Conservation (phyloP, 345 rosid genomes). For the Dipteronia sinensis region DNA sequence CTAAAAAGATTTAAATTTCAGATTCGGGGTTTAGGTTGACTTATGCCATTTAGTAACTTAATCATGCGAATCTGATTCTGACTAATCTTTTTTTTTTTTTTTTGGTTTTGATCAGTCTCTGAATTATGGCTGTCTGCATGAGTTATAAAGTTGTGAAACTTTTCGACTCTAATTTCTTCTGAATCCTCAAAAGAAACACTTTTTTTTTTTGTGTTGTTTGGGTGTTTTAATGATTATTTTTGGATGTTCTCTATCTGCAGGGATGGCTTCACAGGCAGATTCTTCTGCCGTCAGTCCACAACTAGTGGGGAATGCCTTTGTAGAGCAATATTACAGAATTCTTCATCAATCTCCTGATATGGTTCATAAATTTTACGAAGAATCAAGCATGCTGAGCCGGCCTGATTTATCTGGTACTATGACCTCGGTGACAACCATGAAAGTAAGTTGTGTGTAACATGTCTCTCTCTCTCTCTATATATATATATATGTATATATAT, state of each 20-base stretch:
- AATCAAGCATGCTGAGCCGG: conserved; percentile 52
- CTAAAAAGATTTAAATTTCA: background rate
- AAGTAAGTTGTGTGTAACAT: conserved; percentile 42
- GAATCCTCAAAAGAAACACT: background rate
- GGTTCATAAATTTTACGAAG: conserved; percentile 63
- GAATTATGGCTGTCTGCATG: background rate
- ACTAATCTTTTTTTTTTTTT: too few relatives aligned
- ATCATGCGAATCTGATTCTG: background rate
- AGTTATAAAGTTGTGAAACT: background rate
- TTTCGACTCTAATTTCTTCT: background rate
- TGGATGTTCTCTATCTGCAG: conserved; percentile 29
- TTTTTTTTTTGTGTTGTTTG: background rate
- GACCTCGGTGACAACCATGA: conserved; percentile 48
- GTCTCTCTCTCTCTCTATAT: background rate
- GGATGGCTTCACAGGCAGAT: conserved; percentile 47
- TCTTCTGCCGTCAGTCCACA: conserved; percentile 42
- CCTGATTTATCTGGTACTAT: conserved; percentile 50
- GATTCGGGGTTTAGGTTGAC: background rate
- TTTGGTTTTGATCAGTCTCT: background rate
- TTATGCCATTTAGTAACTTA: background rate
- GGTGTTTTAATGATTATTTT: background rate
- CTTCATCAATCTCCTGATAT: conserved; percentile 41
- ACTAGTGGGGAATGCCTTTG: conserved; percentile 62
- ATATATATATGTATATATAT: too few relatives aligned
- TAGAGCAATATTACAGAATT: conserved; percentile 52